phyloP scores from a whole-genome alignment of 495 filamentous ascomycete species.

The Tuber aestivum region DNA sequence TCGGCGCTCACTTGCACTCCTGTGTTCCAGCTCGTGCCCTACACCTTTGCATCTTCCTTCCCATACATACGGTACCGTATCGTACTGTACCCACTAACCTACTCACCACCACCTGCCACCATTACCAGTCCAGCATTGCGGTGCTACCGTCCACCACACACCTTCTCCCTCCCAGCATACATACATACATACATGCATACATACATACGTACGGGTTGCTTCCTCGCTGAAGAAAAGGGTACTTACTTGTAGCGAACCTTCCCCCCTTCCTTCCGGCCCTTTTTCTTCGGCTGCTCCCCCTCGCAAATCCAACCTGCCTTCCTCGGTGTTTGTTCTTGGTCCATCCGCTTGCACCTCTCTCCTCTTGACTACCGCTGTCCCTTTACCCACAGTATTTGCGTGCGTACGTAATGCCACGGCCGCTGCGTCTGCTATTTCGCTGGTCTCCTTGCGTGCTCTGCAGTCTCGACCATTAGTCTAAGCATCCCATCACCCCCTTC shows the following conservation, averaged over 20 bases:
- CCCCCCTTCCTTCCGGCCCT: constrained; percentile 21
- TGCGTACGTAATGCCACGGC: constrained; percentile 35
- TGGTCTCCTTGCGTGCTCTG: constrained; percentile 30
- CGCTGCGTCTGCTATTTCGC: constrained; percentile 27
- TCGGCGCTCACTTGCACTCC: not conserved
- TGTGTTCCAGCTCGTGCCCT: not conserved
- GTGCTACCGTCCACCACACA: not conserved
- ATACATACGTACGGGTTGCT: not conserved
- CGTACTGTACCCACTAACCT: not conserved
- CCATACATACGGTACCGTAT: not conserved
- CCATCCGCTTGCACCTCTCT: constrained; percentile 1
- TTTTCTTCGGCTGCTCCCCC: constrained; percentile 32
- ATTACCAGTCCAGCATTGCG: not conserved
- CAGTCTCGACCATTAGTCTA: constrained; percentile 36
- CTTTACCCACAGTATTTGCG: constrained; percentile 9
- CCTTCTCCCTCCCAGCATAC: not conserved
- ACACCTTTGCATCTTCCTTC: not conserved
- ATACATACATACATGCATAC: no score
- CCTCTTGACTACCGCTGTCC: not conserved
- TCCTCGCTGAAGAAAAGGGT: not conserved
- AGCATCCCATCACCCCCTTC: constrained; percentile 24
- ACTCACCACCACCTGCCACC: not conserved
- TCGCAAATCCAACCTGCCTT: constrained; percentile 4
- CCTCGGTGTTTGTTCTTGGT: constrained; percentile 2
- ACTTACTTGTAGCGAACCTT: not conserved